A percentile compares a stretch with the other conserved stretches of the same genome.
phyloP scores from a whole-genome alignment of 495 filamentous ascomycete genomes.

The Xylaria telfairii region DNA sequence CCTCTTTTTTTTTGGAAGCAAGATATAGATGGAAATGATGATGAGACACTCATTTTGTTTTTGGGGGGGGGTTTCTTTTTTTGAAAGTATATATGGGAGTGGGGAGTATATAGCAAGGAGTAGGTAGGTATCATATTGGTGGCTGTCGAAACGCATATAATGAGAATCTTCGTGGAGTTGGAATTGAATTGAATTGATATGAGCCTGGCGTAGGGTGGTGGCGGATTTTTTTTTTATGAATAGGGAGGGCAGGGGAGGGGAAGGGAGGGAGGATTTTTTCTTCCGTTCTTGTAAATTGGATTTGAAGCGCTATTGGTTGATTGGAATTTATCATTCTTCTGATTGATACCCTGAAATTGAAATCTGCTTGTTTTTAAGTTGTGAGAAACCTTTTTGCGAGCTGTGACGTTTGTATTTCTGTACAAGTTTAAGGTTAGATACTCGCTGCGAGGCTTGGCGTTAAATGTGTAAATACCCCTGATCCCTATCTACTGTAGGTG shows the following conservation, averaged over 20 bases:
- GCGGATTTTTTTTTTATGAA: background rate
- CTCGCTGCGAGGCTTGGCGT: too few species aligned
- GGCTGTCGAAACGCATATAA: background rate
- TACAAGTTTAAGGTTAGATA: background rate
- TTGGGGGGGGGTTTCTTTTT: too few species aligned
- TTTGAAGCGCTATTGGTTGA: too few species aligned
- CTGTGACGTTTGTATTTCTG: too few species aligned
- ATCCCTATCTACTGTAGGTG: too few species aligned
- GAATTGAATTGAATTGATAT: background rate
- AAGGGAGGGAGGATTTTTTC: background rate
- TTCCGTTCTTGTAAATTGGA: too few species aligned
- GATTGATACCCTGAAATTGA: background rate
- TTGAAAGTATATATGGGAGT: background rate
- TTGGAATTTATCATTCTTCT: background rate
- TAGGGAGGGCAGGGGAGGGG: background rate
- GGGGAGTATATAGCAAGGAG: background rate
- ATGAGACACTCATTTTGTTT: background rate
- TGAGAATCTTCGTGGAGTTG: background rate
- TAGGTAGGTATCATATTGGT: background rate
- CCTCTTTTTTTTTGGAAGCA: background rate
- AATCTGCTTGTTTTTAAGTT: too few species aligned
- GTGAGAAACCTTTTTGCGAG: too few species aligned
- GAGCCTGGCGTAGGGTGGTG: background rate
- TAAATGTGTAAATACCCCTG: too few species aligned
- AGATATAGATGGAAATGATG: background rate